These are phyloP conservation scores for Sporothrix variecibatus DNA, from an alignment of 2,329 filamentous ascomycete species.

Conservation along the genomic window DNA sequence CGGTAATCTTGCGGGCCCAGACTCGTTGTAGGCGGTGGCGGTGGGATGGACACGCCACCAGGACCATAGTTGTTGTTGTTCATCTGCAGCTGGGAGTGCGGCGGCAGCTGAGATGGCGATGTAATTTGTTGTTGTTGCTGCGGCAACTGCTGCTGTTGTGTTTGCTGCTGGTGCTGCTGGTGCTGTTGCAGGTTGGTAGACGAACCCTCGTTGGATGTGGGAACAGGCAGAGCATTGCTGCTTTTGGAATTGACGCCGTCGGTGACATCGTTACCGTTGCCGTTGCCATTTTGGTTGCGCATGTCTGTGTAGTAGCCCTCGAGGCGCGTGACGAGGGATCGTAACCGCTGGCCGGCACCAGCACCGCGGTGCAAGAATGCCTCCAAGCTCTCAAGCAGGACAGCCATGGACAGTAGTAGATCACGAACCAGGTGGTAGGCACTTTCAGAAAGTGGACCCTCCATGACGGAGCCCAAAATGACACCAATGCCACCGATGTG, in stretches of 20 bases:
- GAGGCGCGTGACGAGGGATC: conserved; percentile 27
- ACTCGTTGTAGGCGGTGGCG: background rate
- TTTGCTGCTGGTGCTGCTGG: background rate
- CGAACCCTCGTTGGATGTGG: background rate
- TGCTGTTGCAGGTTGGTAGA: background rate
- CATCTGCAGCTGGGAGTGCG: background rate
- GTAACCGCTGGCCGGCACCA: conserved; percentile 27
- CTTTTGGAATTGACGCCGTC: background rate
- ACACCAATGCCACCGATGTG: conserved; percentile 40
- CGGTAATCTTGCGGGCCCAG: background rate
- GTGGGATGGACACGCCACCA: conserved; percentile 1
- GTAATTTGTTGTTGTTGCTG: background rate
- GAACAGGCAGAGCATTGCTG: background rate
- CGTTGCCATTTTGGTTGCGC: conserved; percentile 12
- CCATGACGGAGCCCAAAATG: conserved; percentile 41
- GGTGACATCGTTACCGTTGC: background rate
- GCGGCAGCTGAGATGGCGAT: background rate
- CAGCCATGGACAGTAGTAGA: conserved; percentile 39
- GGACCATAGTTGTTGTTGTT: background rate
- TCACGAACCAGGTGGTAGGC: conserved; percentile 36
- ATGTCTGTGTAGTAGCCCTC: conserved; percentile 27
- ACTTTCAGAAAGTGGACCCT: conserved; percentile 36
- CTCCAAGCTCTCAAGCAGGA: conserved; percentile 35
- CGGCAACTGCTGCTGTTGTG: background rate
- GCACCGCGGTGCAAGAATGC: conserved; percentile 28